phyloP scores from a whole-genome alignment of 306 rosid genomes.

The Ochetophila trinervis region DNA sequence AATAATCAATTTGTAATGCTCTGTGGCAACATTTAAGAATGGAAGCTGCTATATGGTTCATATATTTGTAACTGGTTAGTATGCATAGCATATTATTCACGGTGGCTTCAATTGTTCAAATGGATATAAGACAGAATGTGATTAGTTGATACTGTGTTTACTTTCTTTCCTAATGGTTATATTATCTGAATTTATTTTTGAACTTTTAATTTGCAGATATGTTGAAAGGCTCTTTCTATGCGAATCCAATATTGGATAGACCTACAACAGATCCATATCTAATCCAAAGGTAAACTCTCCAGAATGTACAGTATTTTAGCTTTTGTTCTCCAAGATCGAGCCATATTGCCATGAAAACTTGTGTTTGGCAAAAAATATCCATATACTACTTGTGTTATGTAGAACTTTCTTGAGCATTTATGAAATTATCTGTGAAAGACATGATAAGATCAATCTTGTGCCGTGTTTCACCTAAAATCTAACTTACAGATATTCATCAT shows the following conservation, averaged over 20 bases:
- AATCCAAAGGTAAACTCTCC: slow-evolving; percentile 55
- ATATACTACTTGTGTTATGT: background rate
- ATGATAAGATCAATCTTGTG: slow-evolving; percentile 6
- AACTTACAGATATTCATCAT: slow-evolving; percentile 75
- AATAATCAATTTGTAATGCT: background rate
- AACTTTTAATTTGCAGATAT: slow-evolving; percentile 48
- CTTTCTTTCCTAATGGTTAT: background rate
- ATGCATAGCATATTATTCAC: background rate
- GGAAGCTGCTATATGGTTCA: background rate
- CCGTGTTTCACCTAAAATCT: slow-evolving; percentile 28
- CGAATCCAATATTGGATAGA: slow-evolving; percentile 78
- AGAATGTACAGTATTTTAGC: slow-evolving; percentile 5
- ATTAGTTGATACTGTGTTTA: background rate
- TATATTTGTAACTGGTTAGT: background rate
- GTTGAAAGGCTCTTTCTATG: slow-evolving; percentile 90
- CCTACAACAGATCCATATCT: slow-evolving; percentile 75
- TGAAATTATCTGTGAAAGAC: background rate
- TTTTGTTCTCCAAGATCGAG: slow-evolving; percentile 9
- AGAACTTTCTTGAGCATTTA: background rate
- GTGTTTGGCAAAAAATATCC: slow-evolving; percentile 18
- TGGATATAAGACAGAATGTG: background rate
- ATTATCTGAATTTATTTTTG: background rate
- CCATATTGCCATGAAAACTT: slow-evolving; percentile 16
- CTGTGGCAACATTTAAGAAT: background rate
- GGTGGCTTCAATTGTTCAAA: background rate